These are phyloP conservation scores for Penicillium taxi DNA, from an alignment of 495 filamentous ascomycete species.

Conservation along the genomic window DNA sequence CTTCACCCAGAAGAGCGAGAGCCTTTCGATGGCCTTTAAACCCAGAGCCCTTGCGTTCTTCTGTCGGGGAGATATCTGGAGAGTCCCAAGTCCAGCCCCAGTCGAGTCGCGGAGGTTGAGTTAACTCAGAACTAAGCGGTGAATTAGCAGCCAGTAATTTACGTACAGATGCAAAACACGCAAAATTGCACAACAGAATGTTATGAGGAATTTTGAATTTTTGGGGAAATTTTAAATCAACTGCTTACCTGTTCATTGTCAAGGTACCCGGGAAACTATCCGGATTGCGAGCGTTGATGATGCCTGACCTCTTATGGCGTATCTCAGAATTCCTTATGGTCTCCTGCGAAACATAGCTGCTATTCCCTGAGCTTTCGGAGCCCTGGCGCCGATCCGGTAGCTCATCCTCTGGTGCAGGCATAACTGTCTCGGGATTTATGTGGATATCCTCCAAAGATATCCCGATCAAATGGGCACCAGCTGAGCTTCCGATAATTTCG, in stretches of 20 bases:
- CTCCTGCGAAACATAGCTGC: slow-evolving; percentile 39
- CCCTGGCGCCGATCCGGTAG: slow-evolving; percentile 33
- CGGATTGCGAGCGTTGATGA: slow-evolving; percentile 24
- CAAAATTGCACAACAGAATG: neutral
- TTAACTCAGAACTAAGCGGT: slow-evolving; percentile 18
- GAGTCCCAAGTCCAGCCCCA: slow-evolving; percentile 39
- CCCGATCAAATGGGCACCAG: no score
- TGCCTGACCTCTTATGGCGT: no score
- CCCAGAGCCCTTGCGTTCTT: slow-evolving; percentile 33
- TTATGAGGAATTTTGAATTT: neutral
- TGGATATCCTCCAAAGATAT: no score
- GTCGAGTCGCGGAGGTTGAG: slow-evolving; percentile 20
- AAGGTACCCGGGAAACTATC: slow-evolving; percentile 24
- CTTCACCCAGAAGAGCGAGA: slow-evolving; percentile 25
- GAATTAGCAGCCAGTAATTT: slow-evolving; percentile 2
- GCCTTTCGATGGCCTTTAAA: slow-evolving; percentile 36
- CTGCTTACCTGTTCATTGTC: slow-evolving; percentile 37
- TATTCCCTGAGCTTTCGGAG: slow-evolving; percentile 36
- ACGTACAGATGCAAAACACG: neutral
- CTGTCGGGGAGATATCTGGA: slow-evolving; percentile 38
- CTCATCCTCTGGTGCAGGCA: slow-evolving; percentile 30
- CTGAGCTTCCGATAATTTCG: no score
- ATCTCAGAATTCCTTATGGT: slow-evolving; percentile 32
- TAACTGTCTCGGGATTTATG: slow-evolving; percentile 20
- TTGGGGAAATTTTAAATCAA: no score